A percentile compares a stretch with the other conserved stretches of the same genome.
phyloP scores from a whole-genome alignment of 2,329 filamentous ascomycete species.

The Claviceps arundinis region DNA sequence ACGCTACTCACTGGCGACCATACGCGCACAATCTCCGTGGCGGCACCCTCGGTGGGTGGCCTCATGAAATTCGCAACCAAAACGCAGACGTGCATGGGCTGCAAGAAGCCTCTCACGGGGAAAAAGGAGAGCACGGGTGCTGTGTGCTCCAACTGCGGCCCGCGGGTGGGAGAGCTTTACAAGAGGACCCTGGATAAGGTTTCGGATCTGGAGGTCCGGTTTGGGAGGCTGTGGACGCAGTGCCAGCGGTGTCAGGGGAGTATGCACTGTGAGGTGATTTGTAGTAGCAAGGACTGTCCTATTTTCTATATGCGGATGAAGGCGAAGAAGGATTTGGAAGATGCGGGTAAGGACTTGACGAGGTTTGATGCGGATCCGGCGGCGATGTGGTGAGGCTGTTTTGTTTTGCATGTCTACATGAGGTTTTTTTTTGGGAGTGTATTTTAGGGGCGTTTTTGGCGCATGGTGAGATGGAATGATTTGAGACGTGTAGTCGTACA shows the following conservation, averaged over 20 bases:
- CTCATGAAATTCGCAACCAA: conserved; percentile 99
- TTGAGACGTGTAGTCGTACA: no score
- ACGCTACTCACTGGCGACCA: conserved; percentile 84
- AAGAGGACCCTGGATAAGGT: conserved; percentile 79
- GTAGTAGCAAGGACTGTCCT: conserved; percentile 34
- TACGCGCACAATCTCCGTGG: conserved; percentile 86
- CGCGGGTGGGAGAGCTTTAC: conserved; percentile 83
- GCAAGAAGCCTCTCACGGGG: conserved; percentile 83
- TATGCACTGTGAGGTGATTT: conserved; percentile 97
- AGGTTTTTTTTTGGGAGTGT: background rate
- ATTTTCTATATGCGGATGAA: conserved; percentile 99
- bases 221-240: conserved; percentile 34
- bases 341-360: conserved; percentile 77
- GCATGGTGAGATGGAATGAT: background rate
- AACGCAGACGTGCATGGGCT: conserved; percentile 96
- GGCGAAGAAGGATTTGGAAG: conserved; percentile 96
- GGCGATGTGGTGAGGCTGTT: conserved; percentile 36
- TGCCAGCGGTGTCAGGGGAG: conserved; percentile 30
- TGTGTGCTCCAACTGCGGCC: conserved; percentile 75
- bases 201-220: conserved; percentile 84
- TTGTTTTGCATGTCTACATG: background rate
- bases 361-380: conserved; percentile 81
- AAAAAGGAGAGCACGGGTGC: conserved; percentile 73
- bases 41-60: conserved; percentile 79
- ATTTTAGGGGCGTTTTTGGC: background rate